Conservation (phyloP, 2,329 filamentous ascomycete genomes). For the Ascosphaera apis region DNA sequence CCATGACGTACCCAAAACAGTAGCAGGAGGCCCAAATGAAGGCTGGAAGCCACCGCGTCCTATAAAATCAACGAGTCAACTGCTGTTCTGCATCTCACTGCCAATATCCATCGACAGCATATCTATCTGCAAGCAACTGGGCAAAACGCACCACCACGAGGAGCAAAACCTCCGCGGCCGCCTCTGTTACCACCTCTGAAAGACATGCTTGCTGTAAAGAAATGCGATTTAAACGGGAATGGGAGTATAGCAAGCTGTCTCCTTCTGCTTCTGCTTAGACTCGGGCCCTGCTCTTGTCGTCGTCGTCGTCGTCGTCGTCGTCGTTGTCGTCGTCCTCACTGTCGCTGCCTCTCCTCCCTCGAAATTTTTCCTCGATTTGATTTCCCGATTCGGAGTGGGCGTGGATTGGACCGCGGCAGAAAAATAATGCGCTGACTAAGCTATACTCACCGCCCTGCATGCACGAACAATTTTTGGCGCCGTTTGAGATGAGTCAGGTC, state of each 20-base stretch:
- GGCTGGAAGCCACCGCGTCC: constrained; percentile 39
- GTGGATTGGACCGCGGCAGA: background rate
- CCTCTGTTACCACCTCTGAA: constrained; percentile 34
- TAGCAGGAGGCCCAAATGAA: constrained; percentile 38
- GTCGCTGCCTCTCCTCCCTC: background rate
- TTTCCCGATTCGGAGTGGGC: background rate
- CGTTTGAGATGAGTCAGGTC: background rate
- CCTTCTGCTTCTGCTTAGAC: too few species aligned
- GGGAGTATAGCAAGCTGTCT: background rate
- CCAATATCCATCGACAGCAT: background rate
- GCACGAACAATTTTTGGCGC: background rate
- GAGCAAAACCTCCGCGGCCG: constrained; percentile 23
- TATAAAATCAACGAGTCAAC: constrained; percentile 15
- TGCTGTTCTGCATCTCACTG: constrained; percentile 5
- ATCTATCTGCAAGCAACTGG: too few species aligned
- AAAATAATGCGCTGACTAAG: background rate
- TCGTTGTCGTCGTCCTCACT: background rate
- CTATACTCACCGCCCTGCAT: background rate
- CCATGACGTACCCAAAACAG: constrained; percentile 29
- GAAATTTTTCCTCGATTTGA: background rate
- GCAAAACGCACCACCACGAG: constrained; percentile 19
- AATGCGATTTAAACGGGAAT: background rate
- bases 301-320: background rate
- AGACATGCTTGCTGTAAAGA: constrained; percentile 28
- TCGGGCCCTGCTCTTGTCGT: too few species aligned